phyloP scores from a whole-genome alignment of 495 filamentous ascomycete species.

The Letharia lupina region DNA sequence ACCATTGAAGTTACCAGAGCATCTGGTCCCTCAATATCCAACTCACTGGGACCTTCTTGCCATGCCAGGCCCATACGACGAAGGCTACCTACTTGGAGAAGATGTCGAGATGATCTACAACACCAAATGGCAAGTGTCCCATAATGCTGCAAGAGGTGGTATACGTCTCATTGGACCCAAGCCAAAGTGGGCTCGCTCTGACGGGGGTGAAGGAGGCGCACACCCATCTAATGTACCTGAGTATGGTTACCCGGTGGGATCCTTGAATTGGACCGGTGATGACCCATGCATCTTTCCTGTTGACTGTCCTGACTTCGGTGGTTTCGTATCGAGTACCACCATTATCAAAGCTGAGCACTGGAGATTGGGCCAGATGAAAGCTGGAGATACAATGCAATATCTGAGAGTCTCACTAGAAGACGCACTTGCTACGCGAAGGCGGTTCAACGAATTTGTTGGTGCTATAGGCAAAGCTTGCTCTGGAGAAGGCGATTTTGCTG shows the following conservation, averaged over 20 bases:
- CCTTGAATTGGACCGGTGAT: conserved; percentile 52
- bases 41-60: conserved; percentile 41
- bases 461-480: conserved; percentile 26
- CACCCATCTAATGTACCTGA: conserved; percentile 54
- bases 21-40: conserved; percentile 38
- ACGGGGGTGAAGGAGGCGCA: conserved; percentile 52
- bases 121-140: conserved; percentile 48
- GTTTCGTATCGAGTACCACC: conserved; percentile 47
- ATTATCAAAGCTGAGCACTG: conserved; percentile 48
- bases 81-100: conserved; percentile 43
- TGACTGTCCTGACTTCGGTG: conserved; percentile 52
- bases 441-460: conserved; percentile 35
- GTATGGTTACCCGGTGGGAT: conserved; percentile 49
- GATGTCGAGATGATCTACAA: conserved; percentile 49
- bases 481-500: conserved; percentile 21
- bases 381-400: conserved; percentile 47
- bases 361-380: conserved; percentile 53
- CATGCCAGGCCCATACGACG: conserved; percentile 51
- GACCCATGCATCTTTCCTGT: conserved; percentile 50
- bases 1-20: conserved; percentile 31
- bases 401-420: conserved; percentile 38
- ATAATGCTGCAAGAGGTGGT: conserved; percentile 50
- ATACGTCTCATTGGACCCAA: conserved; percentile 49
- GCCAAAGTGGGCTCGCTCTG: conserved; percentile 46
- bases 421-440: conserved; percentile 33